phyloP scores from a whole-genome alignment of 768 basidiomycete species.

The Suillus alpinus region DNA sequence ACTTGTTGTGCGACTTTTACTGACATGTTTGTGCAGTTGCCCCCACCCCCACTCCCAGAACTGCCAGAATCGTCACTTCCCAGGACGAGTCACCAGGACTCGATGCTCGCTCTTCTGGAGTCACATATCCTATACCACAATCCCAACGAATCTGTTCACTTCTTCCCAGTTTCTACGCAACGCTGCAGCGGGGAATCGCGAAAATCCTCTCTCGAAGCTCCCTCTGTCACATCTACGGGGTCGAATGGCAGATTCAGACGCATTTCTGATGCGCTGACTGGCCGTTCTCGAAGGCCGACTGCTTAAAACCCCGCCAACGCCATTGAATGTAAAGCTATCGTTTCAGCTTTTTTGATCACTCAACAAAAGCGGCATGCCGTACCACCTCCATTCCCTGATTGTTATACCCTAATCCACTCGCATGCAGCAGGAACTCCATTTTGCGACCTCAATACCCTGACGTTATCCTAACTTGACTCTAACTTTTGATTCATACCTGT shows the following conservation, averaged over 20 bases:
- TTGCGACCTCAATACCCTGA: not conserved
- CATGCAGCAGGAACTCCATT: constrained; percentile 1
- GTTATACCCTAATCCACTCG: not conserved
- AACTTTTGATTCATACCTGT: not conserved
- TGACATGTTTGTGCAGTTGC: constrained; percentile 14
- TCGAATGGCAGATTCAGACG: constrained; percentile 21
- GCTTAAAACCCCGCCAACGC: constrained; percentile 6
- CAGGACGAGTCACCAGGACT: constrained; percentile 28
- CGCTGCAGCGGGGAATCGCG: constrained; percentile 27
- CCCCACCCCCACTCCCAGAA: constrained; percentile 27
- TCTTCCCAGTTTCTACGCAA: constrained; percentile 33
- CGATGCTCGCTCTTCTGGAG: constrained; percentile 30
- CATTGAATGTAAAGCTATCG: not conserved
- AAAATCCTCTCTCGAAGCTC: constrained; percentile 27
- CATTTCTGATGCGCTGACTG: constrained; percentile 14
- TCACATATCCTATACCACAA: constrained; percentile 26
- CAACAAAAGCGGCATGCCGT: constrained; percentile 1
- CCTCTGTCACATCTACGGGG: constrained; percentile 26
- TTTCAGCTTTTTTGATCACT: constrained; percentile 4
- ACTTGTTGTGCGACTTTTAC: constrained; percentile 2
- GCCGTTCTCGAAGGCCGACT: constrained; percentile 23
- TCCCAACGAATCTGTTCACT: constrained; percentile 30
- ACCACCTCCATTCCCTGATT: not conserved
- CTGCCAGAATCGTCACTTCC: constrained; percentile 12
- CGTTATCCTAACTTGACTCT: too few species aligned